Evolutionary conservation across 2,329 filamentous ascomycete species (phyloP), one percentile per base, ranked within the genome.

Genomic region (Xylaria sp.): DNA sequence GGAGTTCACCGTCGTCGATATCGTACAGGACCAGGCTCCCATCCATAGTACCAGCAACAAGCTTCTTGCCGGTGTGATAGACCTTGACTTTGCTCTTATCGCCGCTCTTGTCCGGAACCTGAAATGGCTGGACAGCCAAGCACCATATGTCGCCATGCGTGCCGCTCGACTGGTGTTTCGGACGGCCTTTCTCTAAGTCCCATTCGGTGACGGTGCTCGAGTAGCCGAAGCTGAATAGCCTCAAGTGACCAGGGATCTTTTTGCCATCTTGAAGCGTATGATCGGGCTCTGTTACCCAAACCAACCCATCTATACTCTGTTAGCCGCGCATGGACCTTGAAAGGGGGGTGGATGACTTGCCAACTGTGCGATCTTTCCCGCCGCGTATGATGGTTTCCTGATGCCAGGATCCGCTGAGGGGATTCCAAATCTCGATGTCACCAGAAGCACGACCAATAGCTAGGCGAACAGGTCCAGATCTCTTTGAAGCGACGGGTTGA

Each of bases 121-220:
- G 59, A 23, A 76, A 72, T 2, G 95, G 96, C 81, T 98, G 95
- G 15, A 91, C 92, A 68, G 93, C 93, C 76, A 99, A 88, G 82
- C 95, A 98, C 96, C 96, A 99, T 70, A 98, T 95, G 77, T 98
- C 94, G 73, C 94, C 94, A 80, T 97, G 94, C 80, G 97, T 97
- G 55, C 95, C 96, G 76, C 92, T 94, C 20, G 93, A 94, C 80
- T 97, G 92, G 68, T 92, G 89, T 81, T 91, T 88, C 12, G 94
- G 92, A 65, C 89, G 86, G 15, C 93, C 94, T 72, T 90, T 92
- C 74, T 90, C 89, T 28, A 99, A 84, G 82, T 98, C 92, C 96
- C 96, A 99, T 81, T 99, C 96, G 0, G 94, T 98, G 56, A 99
- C 90, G 28, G 91, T 92, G 62, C 92, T 93, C 23, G 94, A 97